Percentiles rank a stretch among this genome's conserved stretches.
These are phyloP conservation scores for Nemania abortiva DNA, from an alignment of 2,329 filamentous ascomycete species.

Conservation along the genomic window DNA sequence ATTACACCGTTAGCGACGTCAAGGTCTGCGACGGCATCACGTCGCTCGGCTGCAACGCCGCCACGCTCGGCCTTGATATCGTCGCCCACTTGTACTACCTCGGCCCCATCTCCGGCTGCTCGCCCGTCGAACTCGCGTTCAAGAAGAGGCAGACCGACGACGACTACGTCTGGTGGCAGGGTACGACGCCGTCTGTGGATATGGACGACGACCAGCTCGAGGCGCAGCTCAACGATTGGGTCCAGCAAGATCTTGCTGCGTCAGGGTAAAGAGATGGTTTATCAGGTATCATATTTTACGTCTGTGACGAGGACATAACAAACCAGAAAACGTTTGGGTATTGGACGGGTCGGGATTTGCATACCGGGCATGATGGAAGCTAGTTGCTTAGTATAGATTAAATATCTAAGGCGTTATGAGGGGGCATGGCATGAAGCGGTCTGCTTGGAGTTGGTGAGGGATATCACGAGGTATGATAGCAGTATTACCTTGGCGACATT, in stretches of 20 bases:
- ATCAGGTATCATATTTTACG: not conserved
- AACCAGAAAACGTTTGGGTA: not conserved
- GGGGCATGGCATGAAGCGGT: conserved; percentile 15
- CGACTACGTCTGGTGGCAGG: conserved; percentile 38
- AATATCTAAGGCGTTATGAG: conserved; percentile 30
- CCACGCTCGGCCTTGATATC: conserved; percentile 59
- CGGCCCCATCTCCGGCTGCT: conserved; percentile 57
- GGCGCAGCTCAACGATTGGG: conserved; percentile 44
- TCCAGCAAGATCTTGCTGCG: conserved; percentile 42
- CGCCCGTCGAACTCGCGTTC: conserved; percentile 43
- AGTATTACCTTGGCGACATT: conserved; percentile 13
- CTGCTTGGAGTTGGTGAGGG: not conserved
- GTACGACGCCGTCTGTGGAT: conserved; percentile 40
- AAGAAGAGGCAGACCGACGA: conserved; percentile 38
- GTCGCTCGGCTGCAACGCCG: conserved; percentile 63
- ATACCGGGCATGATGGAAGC: not conserved
- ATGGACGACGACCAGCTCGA: conserved; percentile 46
- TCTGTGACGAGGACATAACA: not conserved
- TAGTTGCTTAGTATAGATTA: conserved; percentile 20
- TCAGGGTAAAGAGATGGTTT: not conserved
- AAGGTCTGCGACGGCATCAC: conserved; percentile 62
- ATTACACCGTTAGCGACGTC: conserved; percentile 57
- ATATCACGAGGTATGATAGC: conserved; percentile 10
- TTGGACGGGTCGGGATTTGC: conserved; percentile 2
- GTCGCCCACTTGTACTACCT: conserved; percentile 65